Percentiles rank a stretch among this genome's conserved stretches.
Evolutionary conservation across 495 filamentous ascomycete genomes (phyloP).

Genomic region (Penicillium coffeae): DNA sequence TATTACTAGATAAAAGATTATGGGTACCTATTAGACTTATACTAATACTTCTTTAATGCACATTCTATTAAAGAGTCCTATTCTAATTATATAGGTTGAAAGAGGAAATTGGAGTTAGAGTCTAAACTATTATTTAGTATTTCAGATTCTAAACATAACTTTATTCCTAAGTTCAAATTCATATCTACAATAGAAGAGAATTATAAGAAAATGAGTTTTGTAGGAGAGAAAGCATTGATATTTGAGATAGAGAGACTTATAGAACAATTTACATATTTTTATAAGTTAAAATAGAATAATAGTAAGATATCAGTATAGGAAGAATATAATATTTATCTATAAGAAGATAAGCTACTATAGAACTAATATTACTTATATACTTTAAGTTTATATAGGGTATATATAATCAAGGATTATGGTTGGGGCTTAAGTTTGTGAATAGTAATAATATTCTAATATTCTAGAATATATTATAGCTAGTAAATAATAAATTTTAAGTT

Average conservation of each 20-base stretch:
- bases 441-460: too few species aligned
- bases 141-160: neutral
- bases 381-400: too few species aligned
- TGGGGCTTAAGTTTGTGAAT: too few species aligned
- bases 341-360: too few species aligned
- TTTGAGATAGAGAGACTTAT: neutral
- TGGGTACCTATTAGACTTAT: neutral
- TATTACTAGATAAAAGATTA: constrained; percentile 1
- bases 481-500: too few species aligned
- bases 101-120: constrained; percentile 6
- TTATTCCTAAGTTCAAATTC: neutral
- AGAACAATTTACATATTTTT: neutral
- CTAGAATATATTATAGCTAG: too few species aligned
- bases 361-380: too few species aligned
- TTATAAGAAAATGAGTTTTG: neutral
- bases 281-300: too few species aligned
- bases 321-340: too few species aligned
- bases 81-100: constrained; percentile 6
- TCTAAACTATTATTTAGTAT: too few species aligned
- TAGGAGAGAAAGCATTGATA: neutral
- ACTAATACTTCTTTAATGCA: constrained; percentile 2
- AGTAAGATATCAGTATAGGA: too few species aligned
- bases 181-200: neutral
- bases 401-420: too few species aligned
- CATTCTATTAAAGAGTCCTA: constrained; percentile 9